These are phyloP conservation scores for Primulina eburnea DNA, from an alignment of 257 asterid genomes.

Conservation along the genomic window DNA sequence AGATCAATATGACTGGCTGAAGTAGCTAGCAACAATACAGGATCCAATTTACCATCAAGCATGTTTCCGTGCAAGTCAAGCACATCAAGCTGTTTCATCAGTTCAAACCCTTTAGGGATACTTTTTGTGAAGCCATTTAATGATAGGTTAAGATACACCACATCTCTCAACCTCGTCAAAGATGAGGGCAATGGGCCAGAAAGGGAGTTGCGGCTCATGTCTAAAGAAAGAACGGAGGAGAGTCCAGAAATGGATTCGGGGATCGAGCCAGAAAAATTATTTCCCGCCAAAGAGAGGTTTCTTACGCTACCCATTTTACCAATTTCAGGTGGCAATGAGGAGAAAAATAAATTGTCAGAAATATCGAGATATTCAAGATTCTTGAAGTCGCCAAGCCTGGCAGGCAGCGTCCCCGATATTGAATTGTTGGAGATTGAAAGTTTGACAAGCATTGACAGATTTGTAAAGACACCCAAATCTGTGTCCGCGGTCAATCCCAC, in stretches of 20 bases:
- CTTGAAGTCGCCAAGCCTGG: slow-evolving; percentile 56
- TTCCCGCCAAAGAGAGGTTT: slow-evolving; percentile 78
- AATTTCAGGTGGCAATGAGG: slow-evolving; percentile 66
- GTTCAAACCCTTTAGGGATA: slow-evolving; percentile 77
- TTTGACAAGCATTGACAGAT: slow-evolving; percentile 82
- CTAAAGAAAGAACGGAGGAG: slow-evolving; percentile 59
- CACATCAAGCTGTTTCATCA: slow-evolving; percentile 62
- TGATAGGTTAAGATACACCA: slow-evolving; percentile 76
- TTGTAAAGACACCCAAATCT: slow-evolving; percentile 72
- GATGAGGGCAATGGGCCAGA: slow-evolving; percentile 67
- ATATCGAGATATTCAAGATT: slow-evolving; percentile 75
- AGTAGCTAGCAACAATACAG: slow-evolving; percentile 59
- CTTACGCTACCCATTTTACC: slow-evolving; percentile 53
- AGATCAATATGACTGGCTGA: slow-evolving; percentile 74
- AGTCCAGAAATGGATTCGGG: slow-evolving; percentile 68
- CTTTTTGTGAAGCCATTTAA: slow-evolving; percentile 54
- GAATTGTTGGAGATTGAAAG: slow-evolving; percentile 86
- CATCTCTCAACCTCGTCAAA: slow-evolving; percentile 46
- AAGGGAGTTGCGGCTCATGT: slow-evolving; percentile 67
- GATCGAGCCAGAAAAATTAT: slow-evolving; percentile 72
- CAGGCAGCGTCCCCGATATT: slow-evolving; percentile 59
- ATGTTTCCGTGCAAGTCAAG: slow-evolving; percentile 83
- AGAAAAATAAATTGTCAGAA: slow-evolving; percentile 65
- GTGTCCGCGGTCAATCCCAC: slow-evolving; percentile 63
- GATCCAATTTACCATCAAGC: slow-evolving; percentile 76